Evolutionary conservation across 768 basidiomycete species (phyloP).

Genomic region (Trametes elegans): DNA sequence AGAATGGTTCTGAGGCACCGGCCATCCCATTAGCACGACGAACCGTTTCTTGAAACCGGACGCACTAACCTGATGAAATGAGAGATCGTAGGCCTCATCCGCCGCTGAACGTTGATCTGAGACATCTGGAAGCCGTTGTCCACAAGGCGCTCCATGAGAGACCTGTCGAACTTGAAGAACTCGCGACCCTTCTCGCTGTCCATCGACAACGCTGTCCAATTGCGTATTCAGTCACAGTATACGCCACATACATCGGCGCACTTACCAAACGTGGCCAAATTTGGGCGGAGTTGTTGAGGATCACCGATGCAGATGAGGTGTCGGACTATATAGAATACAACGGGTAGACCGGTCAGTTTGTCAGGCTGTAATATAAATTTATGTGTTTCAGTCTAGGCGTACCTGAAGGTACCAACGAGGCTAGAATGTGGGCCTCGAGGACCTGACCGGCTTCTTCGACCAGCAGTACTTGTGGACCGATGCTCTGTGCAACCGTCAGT

Average conservation of each 20-base stretch:
- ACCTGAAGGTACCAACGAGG: slow-evolving; percentile 46
- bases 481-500: slow-evolving; percentile 37
- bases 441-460: slow-evolving; percentile 86
- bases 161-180: slow-evolving; percentile 59
- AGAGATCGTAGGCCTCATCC: slow-evolving; percentile 74
- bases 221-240: too few relatives aligned
- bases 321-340: slow-evolving; percentile 42
- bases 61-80: slow-evolving; percentile 49
- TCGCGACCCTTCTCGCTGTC: slow-evolving; percentile 55
- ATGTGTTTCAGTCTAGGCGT: background rate
- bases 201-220: slow-evolving; percentile 70
- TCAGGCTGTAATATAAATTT: background rate
- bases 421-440: slow-evolving; percentile 72
- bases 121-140: slow-evolving; percentile 60
- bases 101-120: slow-evolving; percentile 64
- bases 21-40: too few relatives aligned
- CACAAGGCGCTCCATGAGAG: slow-evolving; percentile 73
- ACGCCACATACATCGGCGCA: background rate
- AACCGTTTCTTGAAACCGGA: too few relatives aligned
- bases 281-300: slow-evolving; percentile 72
- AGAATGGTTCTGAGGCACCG: slow-evolving; percentile 52
- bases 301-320: slow-evolving; percentile 83
- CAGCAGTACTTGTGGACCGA: slow-evolving; percentile 59
- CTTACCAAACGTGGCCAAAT: slow-evolving; percentile 59
- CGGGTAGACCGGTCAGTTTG: background rate